Conservation (phyloP, 768 basidiomycete species). For the Termitomyces sp. region DNA sequence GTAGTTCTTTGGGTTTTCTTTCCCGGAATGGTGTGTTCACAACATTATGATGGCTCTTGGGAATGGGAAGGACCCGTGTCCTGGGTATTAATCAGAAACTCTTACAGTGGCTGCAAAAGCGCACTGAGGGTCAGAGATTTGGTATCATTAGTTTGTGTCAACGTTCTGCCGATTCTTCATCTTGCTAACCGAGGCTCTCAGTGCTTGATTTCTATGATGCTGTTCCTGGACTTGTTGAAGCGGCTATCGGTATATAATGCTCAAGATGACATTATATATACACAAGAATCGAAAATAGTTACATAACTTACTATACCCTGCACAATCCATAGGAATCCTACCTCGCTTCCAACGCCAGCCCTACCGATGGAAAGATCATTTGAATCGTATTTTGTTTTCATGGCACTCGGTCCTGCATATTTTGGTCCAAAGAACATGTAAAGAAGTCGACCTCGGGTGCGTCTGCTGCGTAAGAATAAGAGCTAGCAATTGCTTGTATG, state of each 20-base stretch:
- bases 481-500: too few relatives aligned
- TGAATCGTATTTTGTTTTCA: slow-evolving; percentile 30
- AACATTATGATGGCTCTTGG: slow-evolving; percentile 44
- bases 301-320: too few relatives aligned
- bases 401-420: slow-evolving; percentile 23
- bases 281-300: too few relatives aligned
- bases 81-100: slow-evolving; percentile 42
- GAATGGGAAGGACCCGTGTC: slow-evolving; percentile 27
- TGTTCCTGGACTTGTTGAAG: slow-evolving; percentile 43
- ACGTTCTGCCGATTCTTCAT: too few relatives aligned
- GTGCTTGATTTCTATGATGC: slow-evolving; percentile 49
- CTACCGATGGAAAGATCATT: slow-evolving; percentile 27
- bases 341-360: too few relatives aligned
- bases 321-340: too few relatives aligned
- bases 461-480: slow-evolving; percentile 35
- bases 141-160: slow-evolving; percentile 42
- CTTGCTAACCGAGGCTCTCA: slow-evolving; percentile 10
- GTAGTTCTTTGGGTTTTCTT: slow-evolving; percentile 3
- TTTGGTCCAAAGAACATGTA: slow-evolving; percentile 32
- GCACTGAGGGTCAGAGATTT: slow-evolving; percentile 40
- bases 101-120: slow-evolving; percentile 37
- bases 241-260: slow-evolving; percentile 34
- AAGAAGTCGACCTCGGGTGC: slow-evolving; percentile 25
- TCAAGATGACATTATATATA: too few relatives aligned
- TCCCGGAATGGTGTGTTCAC: background rate